Conservation (phyloP, 2,329 filamentous ascomycete species). For the Tolypocladium endophyticum region DNA sequence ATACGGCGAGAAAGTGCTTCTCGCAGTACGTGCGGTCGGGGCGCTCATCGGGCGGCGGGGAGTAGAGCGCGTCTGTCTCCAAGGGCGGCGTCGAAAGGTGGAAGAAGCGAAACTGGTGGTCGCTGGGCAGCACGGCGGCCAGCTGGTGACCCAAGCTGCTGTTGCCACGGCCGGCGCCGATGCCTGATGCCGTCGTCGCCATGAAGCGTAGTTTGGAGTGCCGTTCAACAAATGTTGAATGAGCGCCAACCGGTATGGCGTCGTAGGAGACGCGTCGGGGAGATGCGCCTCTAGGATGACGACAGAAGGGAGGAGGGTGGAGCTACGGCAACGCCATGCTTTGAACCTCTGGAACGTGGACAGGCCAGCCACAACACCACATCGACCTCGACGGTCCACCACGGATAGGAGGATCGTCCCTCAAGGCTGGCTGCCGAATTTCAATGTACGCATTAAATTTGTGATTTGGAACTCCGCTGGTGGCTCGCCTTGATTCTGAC, state of each 20-base stretch:
- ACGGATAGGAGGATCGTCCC: too few species aligned
- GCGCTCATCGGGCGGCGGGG: conserved; percentile 59
- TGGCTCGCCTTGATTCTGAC: too few species aligned
- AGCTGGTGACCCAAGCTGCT: conserved; percentile 17
- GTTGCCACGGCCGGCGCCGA: not conserved
- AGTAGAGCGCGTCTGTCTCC: conserved; percentile 64
- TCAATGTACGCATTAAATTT: too few species aligned
- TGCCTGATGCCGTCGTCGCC: not conserved
- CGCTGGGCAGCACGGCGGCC: conserved; percentile 41
- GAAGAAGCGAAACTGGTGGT: conserved; percentile 56
- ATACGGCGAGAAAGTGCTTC: conserved; percentile 60
- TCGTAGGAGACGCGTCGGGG: not conserved
- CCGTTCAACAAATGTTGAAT: not conserved
- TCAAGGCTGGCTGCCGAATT: not conserved
- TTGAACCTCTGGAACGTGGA: not conserved
- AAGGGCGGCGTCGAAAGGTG: conserved; percentile 82
- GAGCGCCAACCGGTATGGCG: not conserved
- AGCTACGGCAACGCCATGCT: not conserved
- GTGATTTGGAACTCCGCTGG: too few species aligned
- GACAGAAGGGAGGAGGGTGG: not conserved
- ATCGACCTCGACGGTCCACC: not conserved
- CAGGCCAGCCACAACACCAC: not conserved
- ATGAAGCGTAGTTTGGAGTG: not conserved
- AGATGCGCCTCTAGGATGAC: not conserved
- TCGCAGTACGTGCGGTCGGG: conserved; percentile 77